A percentile compares a stretch with the other conserved stretches of the same genome.
These are phyloP conservation scores for Bremia lactucae DNA, from an alignment of 352 stramenopile genomes.

Conservation along the genomic window DNA sequence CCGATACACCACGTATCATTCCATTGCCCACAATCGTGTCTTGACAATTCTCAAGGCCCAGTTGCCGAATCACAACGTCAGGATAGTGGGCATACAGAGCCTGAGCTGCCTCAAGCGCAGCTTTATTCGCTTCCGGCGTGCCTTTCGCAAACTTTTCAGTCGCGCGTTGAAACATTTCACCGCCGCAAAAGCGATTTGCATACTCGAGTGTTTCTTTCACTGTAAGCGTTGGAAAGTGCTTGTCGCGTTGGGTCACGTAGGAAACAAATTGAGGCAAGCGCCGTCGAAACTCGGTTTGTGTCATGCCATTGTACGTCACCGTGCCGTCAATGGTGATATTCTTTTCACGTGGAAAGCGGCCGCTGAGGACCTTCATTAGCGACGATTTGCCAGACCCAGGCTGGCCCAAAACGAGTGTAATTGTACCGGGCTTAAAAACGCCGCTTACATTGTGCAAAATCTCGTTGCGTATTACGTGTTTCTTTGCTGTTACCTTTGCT, in stretches of 20 bases:
- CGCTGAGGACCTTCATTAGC: conserved; percentile 19
- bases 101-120: conserved; percentile 9
- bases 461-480: conserved; percentile 30
- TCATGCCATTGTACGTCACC: conserved; percentile 38
- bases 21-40: conserved; percentile 50
- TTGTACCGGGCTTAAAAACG: conserved; percentile 31
- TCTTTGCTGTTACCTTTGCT: conserved; percentile 20
- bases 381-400: conserved; percentile 17
- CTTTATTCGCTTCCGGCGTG: conserved; percentile 23
- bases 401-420: conserved; percentile 16
- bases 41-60: conserved; percentile 17
- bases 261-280: conserved; percentile 30
- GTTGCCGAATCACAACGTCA: conserved; percentile 13
- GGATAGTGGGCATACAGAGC: conserved; percentile 21
- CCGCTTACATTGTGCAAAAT: conserved; percentile 41
- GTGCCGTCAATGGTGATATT: conserved; percentile 26
- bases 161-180: conserved; percentile 16
- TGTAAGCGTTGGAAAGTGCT: conserved; percentile 63
- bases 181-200: conserved; percentile 66
- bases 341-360: conserved; percentile 33
- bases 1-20: conserved; percentile 55
- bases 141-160: conserved; percentile 32
- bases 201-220: conserved; percentile 19
- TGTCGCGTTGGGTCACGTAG: conserved; percentile 65
- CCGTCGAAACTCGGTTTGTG: conserved; percentile 16